These are phyloP conservation scores for Anaeromyces robustus DNA, from an alignment of 192 early-diverging fungal genomes.

Conservation along the genomic window DNA sequence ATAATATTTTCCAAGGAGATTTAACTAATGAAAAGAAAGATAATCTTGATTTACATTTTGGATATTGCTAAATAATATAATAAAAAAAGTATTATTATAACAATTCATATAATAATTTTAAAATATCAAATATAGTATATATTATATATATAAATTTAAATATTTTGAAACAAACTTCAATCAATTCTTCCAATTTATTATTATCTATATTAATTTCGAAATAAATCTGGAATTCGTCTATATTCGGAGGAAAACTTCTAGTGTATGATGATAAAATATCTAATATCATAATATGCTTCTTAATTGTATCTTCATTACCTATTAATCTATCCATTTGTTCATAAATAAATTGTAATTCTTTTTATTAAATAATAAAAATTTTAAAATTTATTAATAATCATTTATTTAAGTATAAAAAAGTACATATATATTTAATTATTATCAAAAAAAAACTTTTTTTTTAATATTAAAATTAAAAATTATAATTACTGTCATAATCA, in stretches of 20 bases:
- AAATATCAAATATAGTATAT: too few relatives aligned
- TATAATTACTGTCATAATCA: slow-evolving; percentile 42
- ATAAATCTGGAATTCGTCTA: neutral
- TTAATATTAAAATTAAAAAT: too few relatives aligned
- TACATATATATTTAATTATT: too few relatives aligned
- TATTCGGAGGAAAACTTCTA: slow-evolving; percentile 17
- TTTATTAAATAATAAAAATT: neutral
- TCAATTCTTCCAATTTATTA: slow-evolving; percentile 22
- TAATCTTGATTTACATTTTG: slow-evolving; percentile 22
- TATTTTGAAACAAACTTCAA: slow-evolving; percentile 2
- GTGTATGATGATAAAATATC: slow-evolving; percentile 36
- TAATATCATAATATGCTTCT: slow-evolving; percentile 22
- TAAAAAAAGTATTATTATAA: slow-evolving; percentile 1
- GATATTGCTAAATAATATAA: slow-evolving; percentile 12
- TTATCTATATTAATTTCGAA: neutral
- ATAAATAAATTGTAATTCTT: slow-evolving; percentile 35
- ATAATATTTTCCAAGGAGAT: slow-evolving; percentile 27
- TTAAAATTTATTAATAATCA: neutral
- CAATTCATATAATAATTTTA: neutral
- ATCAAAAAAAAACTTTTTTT: too few relatives aligned
- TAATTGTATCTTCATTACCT: slow-evolving; percentile 17
- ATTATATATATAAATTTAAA: too few relatives aligned
- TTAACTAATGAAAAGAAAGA: slow-evolving; percentile 42
- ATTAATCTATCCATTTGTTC: slow-evolving; percentile 28
- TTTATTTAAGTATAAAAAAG: too few relatives aligned